Evolutionary conservation across 2,329 filamentous ascomycete species (phyloP), one percentile per base, ranked within the genome.

Genomic region (Chaetomiaceae sp.): DNA sequence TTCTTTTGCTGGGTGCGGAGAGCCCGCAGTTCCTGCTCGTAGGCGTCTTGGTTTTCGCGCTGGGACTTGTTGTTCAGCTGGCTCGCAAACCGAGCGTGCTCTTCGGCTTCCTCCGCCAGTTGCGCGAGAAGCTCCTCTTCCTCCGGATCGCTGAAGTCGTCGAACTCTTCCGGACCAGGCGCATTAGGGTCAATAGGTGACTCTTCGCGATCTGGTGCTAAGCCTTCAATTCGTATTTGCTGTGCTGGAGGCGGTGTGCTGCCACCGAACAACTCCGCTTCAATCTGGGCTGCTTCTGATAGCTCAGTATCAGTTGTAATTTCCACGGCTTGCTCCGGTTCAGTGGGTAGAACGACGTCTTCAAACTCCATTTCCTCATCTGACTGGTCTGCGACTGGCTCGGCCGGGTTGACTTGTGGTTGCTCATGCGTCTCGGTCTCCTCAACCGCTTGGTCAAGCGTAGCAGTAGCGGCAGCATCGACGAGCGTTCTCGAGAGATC

Each of bases 1-100:
- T 95, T 95, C 67, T 94, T 95, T 61, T 98, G 93, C 62, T 98
- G 93, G n/a, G 71, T 84, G 22, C 93, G 86, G 3, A 98, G 74
- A 41, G 89, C 83, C 55, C 86, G 87, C 11, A 98, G 75, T 62
- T 98, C 91, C 49, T 76, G 76, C 57, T 98, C 91, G 62, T 95
- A 97, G 37, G 90, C 83, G 36, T 83, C 78, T 26, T 80, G 79
- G 56, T 84, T 88, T 56, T 90, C 79, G 4, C 72, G 69, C 15
- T 80, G 75, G 0, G 84, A 75, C 54, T 85, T 85, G 59, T 86
- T 78, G 64, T 94, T 95, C 10, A 98, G 74, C 38, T 86, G 82
- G 54, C 86, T 90, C 2, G 90, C 88, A 61, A 98, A 98, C 6
- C 91, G 83, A 4, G 87, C 89, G 60, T 98, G 91, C 58, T 96